These are phyloP conservation scores for Tulasnella calospora DNA, from an alignment of 768 basidiomycete species.

Conservation along the genomic window DNA sequence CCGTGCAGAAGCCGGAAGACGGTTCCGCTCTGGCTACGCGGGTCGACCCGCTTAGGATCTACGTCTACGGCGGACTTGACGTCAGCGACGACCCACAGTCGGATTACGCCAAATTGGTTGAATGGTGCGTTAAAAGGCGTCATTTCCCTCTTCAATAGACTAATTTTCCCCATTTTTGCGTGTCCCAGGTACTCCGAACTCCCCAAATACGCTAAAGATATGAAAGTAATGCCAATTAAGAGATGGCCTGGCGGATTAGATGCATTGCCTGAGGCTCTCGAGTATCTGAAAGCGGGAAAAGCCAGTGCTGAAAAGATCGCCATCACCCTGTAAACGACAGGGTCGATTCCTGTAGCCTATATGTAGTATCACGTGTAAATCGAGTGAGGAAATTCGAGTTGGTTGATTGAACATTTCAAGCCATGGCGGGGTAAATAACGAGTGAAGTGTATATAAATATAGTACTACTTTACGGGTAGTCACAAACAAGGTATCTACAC, in stretches of 20 bases:
- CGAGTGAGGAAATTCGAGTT: background rate
- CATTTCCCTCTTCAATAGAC: background rate
- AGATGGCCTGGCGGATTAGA: constrained; percentile 27
- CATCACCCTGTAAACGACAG: background rate
- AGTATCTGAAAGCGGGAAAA: constrained; percentile 29
- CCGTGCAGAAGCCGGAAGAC: background rate
- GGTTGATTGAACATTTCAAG: background rate
- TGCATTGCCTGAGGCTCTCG: constrained; percentile 28
- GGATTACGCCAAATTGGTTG: background rate
- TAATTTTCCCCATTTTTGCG: background rate
- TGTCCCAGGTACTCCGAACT: background rate
- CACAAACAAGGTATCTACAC: background rate
- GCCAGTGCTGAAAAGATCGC: constrained; percentile 28
- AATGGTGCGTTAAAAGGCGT: background rate
- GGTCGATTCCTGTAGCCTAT: background rate
- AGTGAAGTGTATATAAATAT: background rate
- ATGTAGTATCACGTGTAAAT: background rate
- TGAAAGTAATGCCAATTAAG: constrained; percentile 20
- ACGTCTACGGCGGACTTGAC: background rate
- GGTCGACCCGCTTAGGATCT: background rate
- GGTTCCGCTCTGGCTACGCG: background rate
- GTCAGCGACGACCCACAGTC: background rate
- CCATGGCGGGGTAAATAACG: background rate
- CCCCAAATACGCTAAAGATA: background rate
- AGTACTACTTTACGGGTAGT: background rate